Base-by-base conservation (phyloP, 2,329 filamentous ascomycete species). In the Neofusicoccum ribis region DNA sequence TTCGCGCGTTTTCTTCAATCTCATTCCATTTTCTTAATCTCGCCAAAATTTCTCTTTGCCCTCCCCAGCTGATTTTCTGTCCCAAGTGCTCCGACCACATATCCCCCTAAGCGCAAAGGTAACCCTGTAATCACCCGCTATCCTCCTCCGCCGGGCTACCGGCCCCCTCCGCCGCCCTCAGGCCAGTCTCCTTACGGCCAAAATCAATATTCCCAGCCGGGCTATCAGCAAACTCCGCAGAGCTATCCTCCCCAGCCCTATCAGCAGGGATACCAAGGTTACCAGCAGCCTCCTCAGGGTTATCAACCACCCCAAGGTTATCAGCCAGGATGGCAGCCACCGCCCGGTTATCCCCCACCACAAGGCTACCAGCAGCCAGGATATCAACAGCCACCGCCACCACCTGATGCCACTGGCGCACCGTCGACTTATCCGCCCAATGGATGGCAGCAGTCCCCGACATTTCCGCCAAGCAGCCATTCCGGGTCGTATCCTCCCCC, bases 71-170 rank as follows among this genome's bases (percentile, higher is more conserved):
- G 51, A 64, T 44, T n/a, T 46, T 17, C 36, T 43, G 27, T 66
- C 47, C 41, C 37, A 67, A 67, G 47, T 49, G 39, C 39, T 56
- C 44, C 37, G 61, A 20, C 61, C 72, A 72, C 15, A 70, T 73
- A 74, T 15, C 73, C 77, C 15, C 67, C 71, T 2, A 84, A 83
- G 70, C 80, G 78, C 64, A 83, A 81, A 67, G 76, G 79, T 20
- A 81, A 82, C 66, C 79, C 80, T 6, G 76, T 83, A 68, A 82
- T 83, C 67, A 84, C 81, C 7, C 75, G 79, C 37, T 83, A 83
- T 72, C 79, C 81, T 56, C 81, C 81, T 47, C 82, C 81, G 36
- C 80, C 80, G n/a, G 80, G 80, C 14, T 83, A 82, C 67, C 76
- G 72, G 58, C 73, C 74, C 43, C 74, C 74, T 37, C 67, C 61